phyloP scores from a whole-genome alignment of 257 asterid species.

The Solanum sejunctum region DNA sequence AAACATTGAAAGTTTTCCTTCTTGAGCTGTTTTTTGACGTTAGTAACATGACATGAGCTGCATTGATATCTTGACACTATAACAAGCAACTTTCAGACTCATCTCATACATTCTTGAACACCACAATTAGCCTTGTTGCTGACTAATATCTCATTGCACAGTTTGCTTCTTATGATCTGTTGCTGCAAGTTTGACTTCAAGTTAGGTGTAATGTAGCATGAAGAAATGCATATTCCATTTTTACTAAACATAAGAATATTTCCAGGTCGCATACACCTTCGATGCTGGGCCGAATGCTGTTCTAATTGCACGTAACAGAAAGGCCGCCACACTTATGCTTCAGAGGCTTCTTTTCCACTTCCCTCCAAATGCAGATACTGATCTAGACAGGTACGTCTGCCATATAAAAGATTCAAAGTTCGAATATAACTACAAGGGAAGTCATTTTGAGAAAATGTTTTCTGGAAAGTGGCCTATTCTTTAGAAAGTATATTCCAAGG shows the following conservation, averaged over 20 bases:
- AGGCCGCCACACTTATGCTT: constrained; percentile 49
- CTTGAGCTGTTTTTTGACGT: background rate
- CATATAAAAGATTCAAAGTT: background rate
- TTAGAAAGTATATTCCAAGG: background rate
- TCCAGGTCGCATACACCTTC: constrained; percentile 84
- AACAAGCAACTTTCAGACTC: background rate
- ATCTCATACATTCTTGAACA: background rate
- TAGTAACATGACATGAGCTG: background rate
- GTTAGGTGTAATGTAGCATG: background rate
- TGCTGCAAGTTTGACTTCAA: background rate
- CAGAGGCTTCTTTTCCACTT: constrained; percentile 68
- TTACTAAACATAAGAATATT: background rate
- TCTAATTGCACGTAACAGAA: constrained; percentile 71
- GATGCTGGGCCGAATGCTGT: constrained; percentile 99
- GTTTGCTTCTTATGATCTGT: background rate
- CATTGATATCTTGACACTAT: background rate
- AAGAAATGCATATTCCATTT: background rate
- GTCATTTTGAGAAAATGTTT: background rate
- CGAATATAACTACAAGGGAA: background rate
- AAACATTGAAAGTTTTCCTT: background rate
- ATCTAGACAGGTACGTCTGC: constrained; percentile 53
- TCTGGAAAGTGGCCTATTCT: background rate
- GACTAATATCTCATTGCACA: background rate
- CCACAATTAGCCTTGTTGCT: background rate
- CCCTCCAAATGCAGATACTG: constrained; percentile 75